Percentiles rank a stretch among this genome's conserved stretches.
These are phyloP conservation scores for Rhytidhysteron rufulum DNA, from an alignment of 2,329 filamentous ascomycete species.

Conservation along the genomic window DNA sequence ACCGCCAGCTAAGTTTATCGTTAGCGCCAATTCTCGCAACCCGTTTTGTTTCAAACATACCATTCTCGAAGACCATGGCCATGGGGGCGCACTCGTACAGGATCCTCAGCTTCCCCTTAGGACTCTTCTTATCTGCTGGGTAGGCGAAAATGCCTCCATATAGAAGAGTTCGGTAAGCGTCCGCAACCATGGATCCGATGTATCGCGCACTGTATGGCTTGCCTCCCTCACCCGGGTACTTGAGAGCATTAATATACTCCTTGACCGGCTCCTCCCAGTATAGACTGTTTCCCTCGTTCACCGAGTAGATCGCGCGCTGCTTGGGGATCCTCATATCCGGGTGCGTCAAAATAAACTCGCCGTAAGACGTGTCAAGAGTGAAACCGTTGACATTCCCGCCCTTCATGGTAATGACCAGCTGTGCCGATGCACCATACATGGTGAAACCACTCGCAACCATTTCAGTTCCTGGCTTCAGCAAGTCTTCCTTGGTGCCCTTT, in stretches of 20 bases:
- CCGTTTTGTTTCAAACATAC: constrained; percentile 50
- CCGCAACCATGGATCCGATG: constrained; percentile 97
- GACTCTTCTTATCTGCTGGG: constrained; percentile 94
- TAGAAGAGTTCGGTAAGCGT: constrained; percentile 90
- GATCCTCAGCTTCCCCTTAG: constrained; percentile 96
- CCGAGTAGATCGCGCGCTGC: constrained; percentile 84
- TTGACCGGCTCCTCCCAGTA: constrained; percentile 92
- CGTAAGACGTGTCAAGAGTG: constrained; percentile 92
- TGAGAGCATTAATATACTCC: constrained; percentile 84
- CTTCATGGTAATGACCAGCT: constrained; percentile 96
- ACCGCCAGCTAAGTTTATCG: constrained; percentile 65
- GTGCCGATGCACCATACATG: constrained; percentile 97
- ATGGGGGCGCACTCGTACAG: constrained; percentile 98
- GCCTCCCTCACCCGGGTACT: constrained; percentile 67
- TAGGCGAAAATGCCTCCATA: constrained; percentile 98
- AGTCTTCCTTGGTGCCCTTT: constrained; percentile 73
- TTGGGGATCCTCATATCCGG: constrained; percentile 87
- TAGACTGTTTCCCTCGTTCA: constrained; percentile 96
- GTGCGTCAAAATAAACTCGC: constrained; percentile 98
- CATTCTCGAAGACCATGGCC: constrained; percentile 98
- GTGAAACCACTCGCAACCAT: constrained; percentile 96
- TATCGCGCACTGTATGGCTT: constrained; percentile 96
- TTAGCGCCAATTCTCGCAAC: constrained; percentile 10
- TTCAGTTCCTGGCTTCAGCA: constrained; percentile 85
- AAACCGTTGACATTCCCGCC: constrained; percentile 92